Conservation (phyloP, 1,284 basidiomycete species). For the Cystobasidiaceae sp. region DNA sequence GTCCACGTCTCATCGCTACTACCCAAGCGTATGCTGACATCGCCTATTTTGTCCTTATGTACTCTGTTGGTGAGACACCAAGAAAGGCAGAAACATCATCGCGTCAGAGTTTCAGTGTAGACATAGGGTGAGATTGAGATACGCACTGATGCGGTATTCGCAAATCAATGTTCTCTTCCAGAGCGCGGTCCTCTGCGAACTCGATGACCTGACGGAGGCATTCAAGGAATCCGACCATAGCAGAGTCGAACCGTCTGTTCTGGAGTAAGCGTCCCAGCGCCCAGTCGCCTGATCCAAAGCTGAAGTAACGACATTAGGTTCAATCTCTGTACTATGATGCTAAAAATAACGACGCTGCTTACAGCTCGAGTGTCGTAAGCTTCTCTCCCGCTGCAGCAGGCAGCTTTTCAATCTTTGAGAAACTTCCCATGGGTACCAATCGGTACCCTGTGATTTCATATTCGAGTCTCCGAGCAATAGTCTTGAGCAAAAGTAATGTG, state of each 20-base stretch:
- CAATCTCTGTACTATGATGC: background rate
- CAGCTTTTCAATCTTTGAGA: constrained; percentile 79
- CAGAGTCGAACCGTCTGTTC: constrained; percentile 90
- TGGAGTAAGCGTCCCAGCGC: constrained; percentile 80
- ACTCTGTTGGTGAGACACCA: constrained; percentile 55
- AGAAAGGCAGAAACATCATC: background rate
- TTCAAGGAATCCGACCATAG: constrained; percentile 91
- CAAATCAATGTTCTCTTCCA: constrained; percentile 59
- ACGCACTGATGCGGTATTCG: constrained; percentile 80
- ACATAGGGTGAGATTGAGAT: constrained; percentile 3
- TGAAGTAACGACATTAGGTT: background rate
- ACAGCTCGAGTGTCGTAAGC: constrained; percentile 70
- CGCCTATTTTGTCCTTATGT: constrained; percentile 89
- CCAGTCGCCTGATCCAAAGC: constrained; percentile 74
- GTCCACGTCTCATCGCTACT: constrained; percentile 91
- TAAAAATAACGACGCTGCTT: constrained; percentile 43
- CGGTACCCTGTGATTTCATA: constrained; percentile 77
- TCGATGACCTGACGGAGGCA: constrained; percentile 88
- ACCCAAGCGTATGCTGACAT: constrained; percentile 86
- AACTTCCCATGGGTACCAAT: constrained; percentile 85
- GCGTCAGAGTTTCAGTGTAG: background rate
- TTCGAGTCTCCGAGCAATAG: constrained; percentile 81
- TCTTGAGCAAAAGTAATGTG: constrained; percentile 82
- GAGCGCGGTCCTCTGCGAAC: constrained; percentile 56
- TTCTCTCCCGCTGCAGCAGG: constrained; percentile 55